Base-by-base conservation (phyloP, 2,329 filamentous ascomycete species). In the Davidsoniella neocaledoniae region DNA sequence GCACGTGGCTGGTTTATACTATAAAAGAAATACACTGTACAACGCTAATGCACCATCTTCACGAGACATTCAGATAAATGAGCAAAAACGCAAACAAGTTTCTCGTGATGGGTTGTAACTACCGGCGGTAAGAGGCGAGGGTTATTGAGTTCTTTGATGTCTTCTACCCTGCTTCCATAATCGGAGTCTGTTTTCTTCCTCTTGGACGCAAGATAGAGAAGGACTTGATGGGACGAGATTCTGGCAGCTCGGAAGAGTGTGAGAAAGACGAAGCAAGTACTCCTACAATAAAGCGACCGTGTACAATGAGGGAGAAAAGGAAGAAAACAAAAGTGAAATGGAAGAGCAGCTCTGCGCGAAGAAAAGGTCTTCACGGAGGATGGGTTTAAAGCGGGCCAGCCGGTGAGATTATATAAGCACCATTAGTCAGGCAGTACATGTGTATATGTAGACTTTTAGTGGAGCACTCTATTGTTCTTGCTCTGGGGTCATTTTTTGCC, bases 151-250 rank as follows among this genome's bases (percentile, higher is more conserved):
- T 64, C 37, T 45, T 50, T 39, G 62, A 55, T 65, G 63, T 69
- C n/a, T 36, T 74, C 74, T 81, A 68, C 69, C 74, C 73, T 76
- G 76, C 75, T 79, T 81, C 78, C 78, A 81, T 78, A 79, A 77
- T 64, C 76, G 76, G 76, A 72, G 76, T 77, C 63, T 47, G 33
- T 50, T 47, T 26, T 48, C 48, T 69, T 69, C 53, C 62, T 81
- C 77, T 79, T 60, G 77, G 72, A 69, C 75, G 79, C 74, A 79
- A 75, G 76, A 81, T 81, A 81, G 78, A 81, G 77, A 75, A 74
- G 69, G 69, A 76, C 76, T 77, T 71, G 74, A 79, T 64, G 64
- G 67, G 68, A 66, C 64, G 67, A 63, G 26, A 38, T 43, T 39
- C 38, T 25, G 26, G 16, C 16, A 43, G 46, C 38, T 36, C 41